Evolutionary conservation across 352 stramenopile species (phyloP).

Genomic region (Phytophthora megakarya): DNA sequence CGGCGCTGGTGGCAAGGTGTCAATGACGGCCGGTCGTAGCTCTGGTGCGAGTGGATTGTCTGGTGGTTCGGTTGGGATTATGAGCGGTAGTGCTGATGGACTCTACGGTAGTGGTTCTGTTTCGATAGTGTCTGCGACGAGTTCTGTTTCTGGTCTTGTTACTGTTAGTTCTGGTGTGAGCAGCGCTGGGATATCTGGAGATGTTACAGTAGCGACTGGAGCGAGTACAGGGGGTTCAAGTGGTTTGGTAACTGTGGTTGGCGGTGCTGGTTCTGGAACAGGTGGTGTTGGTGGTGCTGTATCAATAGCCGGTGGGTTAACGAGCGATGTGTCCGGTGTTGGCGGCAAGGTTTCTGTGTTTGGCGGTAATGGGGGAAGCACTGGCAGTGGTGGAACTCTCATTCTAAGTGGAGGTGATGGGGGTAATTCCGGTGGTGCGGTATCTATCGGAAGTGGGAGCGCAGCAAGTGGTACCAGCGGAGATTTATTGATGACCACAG

Average conservation of each 20-base stretch:
- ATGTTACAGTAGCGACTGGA: slow-evolving; percentile 48
- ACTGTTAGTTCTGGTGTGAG: slow-evolving; percentile 35
- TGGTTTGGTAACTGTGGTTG: slow-evolving; percentile 47
- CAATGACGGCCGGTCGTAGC: slow-evolving; percentile 14
- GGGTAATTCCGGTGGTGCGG: slow-evolving; percentile 30
- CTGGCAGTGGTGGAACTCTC: slow-evolving; percentile 20
- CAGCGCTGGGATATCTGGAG: slow-evolving; percentile 35
- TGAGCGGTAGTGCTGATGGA: slow-evolving; percentile 9
- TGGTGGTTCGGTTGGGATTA: neutral
- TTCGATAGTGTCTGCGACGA: slow-evolving; percentile 33
- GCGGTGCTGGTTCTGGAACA: slow-evolving; percentile 34
- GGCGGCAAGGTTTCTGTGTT: slow-evolving; percentile 23
- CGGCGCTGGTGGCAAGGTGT: slow-evolving; percentile 21
- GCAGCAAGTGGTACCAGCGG: slow-evolving; percentile 26
- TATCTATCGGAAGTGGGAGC: slow-evolving; percentile 34
- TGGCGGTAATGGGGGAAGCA: slow-evolving; percentile 19
- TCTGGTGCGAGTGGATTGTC: slow-evolving; percentile 1
- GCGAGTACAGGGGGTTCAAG: slow-evolving; percentile 32
- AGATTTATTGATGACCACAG: slow-evolving; percentile 26
- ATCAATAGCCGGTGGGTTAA: slow-evolving; percentile 27
- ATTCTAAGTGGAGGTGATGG: slow-evolving; percentile 21
- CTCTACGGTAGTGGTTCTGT: slow-evolving; percentile 31
- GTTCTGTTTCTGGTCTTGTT: slow-evolving; percentile 32
- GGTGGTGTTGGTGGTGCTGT: slow-evolving; percentile 40
- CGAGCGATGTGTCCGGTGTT: slow-evolving; percentile 7